A percentile compares a stretch with the other conserved stretches of the same genome.
These are phyloP conservation scores for Ceratocystis harringtonii DNA, from an alignment of 2,329 filamentous ascomycete species.

Conservation along the genomic window DNA sequence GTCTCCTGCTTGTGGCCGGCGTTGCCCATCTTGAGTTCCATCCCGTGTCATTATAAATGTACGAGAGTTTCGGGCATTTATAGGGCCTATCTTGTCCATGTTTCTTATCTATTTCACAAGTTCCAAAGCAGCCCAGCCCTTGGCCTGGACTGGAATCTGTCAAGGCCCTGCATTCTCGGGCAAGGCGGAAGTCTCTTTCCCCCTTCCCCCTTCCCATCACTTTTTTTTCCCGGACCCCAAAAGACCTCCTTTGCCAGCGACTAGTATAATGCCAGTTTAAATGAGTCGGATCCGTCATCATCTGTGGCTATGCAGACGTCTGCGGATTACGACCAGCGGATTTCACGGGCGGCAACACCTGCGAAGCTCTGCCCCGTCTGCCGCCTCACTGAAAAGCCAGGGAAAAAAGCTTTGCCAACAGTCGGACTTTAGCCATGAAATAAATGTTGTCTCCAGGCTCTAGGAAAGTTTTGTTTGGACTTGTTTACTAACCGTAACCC, in stretches of 20 bases:
- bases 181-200: slow-evolving; percentile 1
- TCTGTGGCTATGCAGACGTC: slow-evolving; percentile 1
- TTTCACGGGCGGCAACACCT: not conserved
- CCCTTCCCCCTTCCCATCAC: slow-evolving; percentile 1
- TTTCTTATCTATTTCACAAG: not conserved
- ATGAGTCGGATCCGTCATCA: not conserved
- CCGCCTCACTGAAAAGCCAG: not conserved
- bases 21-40: too few species aligned
- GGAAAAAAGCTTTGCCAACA: not conserved
- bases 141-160: not conserved
- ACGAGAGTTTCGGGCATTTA: not conserved
- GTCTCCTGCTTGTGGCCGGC: too few species aligned
- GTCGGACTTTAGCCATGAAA: not conserved
- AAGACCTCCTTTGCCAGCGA: not conserved
- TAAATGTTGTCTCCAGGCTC: not conserved
- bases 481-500: not conserved
- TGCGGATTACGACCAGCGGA: not conserved
- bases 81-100: not conserved
- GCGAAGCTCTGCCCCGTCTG: not conserved
- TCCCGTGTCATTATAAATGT: too few species aligned
- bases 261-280: not conserved
- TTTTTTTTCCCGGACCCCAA: not conserved
- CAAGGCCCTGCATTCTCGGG: not conserved
- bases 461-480: not conserved
- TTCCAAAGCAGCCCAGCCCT: not conserved